Evolutionary conservation across 116 monocot species (phyloP).

Genomic region (Trichopus zeylanicus): DNA sequence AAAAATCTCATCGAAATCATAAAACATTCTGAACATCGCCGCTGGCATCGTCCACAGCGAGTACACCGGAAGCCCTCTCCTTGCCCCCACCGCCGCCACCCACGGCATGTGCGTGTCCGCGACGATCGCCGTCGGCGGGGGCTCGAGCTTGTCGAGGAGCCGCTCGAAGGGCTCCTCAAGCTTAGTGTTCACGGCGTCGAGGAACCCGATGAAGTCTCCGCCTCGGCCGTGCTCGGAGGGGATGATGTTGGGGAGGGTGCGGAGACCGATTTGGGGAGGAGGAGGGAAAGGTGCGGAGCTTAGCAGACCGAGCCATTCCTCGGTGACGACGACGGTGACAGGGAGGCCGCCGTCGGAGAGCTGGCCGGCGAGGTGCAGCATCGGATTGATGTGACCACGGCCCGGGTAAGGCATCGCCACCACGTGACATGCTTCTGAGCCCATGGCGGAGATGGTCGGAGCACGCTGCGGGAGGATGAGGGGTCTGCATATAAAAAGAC

Average conservation of each 20-base stretch:
- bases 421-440: slow-evolving; percentile 16
- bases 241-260: slow-evolving; percentile 55
- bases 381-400: slow-evolving; percentile 66
- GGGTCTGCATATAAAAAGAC: too few species aligned
- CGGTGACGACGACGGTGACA: slow-evolving; percentile 53
- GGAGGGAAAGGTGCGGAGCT: background rate
- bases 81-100: slow-evolving; percentile 23
- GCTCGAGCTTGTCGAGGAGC: slow-evolving; percentile 23
- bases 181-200: slow-evolving; percentile 38
- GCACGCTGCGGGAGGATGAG: background rate
- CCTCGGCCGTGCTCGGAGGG: slow-evolving; percentile 53
- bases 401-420: slow-evolving; percentile 49
- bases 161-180: slow-evolving; percentile 37
- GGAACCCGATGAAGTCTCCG: slow-evolving; percentile 26
- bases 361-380: slow-evolving; percentile 43
- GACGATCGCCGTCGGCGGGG: slow-evolving; percentile 28
- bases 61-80: slow-evolving; percentile 27
- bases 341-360: slow-evolving; percentile 19
- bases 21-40: slow-evolving; percentile 29
- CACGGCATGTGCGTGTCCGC: slow-evolving; percentile 42
- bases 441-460: background rate
- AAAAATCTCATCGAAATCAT: slow-evolving; percentile 15
- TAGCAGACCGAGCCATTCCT: slow-evolving; percentile 53
- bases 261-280: slow-evolving; percentile 16
- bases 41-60: slow-evolving; percentile 55